Evolutionary conservation across 208 protist genomes (phyloP).

Genomic region (Leishmania arabica): DNA sequence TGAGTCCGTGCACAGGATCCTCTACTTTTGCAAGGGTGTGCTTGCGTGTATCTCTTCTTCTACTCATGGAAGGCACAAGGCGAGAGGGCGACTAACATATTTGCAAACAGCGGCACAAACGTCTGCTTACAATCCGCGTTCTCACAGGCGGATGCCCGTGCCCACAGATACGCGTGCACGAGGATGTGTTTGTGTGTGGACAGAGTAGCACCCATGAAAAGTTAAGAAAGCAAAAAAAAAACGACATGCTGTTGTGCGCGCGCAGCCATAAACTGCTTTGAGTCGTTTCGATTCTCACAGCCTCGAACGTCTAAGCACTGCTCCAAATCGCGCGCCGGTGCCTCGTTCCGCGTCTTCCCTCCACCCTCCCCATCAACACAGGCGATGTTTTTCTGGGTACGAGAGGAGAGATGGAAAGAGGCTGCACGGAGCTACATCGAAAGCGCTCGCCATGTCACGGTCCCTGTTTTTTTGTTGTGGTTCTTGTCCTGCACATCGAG

Average conservation of each 20-base stretch:
- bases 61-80: background rate
- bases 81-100: background rate
- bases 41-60: background rate
- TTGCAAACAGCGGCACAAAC: background rate
- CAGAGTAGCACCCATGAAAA: background rate
- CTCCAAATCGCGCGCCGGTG: background rate
- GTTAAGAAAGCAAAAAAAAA: background rate
- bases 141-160: background rate
- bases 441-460: background rate
- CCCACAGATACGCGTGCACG: background rate
- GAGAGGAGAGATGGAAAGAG: background rate
- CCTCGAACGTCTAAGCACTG: background rate
- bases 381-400: background rate
- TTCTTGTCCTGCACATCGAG: background rate
- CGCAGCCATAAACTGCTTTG: background rate
- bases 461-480: background rate
- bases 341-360: background rate
- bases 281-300: background rate
- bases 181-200: background rate
- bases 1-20: background rate
- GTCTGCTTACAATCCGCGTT: background rate
- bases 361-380: background rate
- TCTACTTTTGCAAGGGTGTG: background rate
- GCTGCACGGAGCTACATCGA: background rate
- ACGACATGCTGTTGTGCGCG: background rate